Conservation (phyloP, 495 filamentous ascomycete species). For the Tirmania nivea region DNA sequence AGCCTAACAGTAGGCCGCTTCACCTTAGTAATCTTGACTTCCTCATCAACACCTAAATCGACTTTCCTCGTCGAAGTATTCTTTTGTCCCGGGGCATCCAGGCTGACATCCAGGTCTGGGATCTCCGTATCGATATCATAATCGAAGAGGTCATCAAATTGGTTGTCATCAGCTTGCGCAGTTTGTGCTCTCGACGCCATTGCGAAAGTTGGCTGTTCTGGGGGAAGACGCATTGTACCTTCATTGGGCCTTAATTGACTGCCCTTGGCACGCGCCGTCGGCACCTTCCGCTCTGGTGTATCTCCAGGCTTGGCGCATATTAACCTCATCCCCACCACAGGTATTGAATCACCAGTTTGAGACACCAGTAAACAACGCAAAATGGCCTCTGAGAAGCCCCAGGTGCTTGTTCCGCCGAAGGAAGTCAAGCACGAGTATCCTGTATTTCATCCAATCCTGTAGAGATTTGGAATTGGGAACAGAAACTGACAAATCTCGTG, state of each 20-base stretch:
- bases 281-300: too few relatives aligned
- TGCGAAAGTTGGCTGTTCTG: constrained; percentile 4
- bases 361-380: neutral
- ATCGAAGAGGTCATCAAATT: constrained; percentile 41
- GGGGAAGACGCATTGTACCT: constrained; percentile 11
- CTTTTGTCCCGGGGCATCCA: constrained; percentile 10
- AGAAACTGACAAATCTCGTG: neutral
- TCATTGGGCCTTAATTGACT: too few relatives aligned
- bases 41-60: constrained; percentile 46
- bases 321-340: too few relatives aligned
- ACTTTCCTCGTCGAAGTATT: constrained; percentile 15
- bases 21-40: constrained; percentile 50
- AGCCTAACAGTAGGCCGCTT: constrained; percentile 57
- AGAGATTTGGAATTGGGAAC: neutral
- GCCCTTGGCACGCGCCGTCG: too few relatives aligned
- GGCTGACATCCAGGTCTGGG: constrained; percentile 8
- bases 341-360: too few relatives aligned
- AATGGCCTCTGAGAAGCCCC: constrained; percentile 2
- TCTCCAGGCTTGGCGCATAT: too few relatives aligned
- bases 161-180: neutral
- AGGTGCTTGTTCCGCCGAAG: constrained; percentile 45
- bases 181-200: neutral
- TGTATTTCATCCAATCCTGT: constrained; percentile 29
- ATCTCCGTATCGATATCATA: constrained; percentile 40
- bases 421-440: constrained; percentile 54